Evolutionary conservation across 2,329 filamentous ascomycete species (phyloP), one percentile per base, ranked within the genome.

Genomic region (Cordyceps sp.): DNA sequence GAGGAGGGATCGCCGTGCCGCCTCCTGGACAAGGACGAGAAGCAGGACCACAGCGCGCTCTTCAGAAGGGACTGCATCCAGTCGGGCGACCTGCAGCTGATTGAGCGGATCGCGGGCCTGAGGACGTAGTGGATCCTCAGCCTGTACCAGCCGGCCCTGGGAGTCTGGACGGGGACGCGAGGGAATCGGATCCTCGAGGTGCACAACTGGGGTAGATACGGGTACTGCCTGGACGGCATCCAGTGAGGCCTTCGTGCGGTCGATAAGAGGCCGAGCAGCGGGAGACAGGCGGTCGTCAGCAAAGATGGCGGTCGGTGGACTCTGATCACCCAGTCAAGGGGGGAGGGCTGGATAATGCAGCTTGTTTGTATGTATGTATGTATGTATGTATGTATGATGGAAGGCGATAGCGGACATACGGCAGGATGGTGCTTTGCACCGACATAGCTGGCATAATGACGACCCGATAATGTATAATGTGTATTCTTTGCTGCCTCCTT

Each of bases 1-100:
- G 78, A 84, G 54, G 29, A 35, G 9, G 33, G 29, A 12, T 3
- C 13, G 14, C 26, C 29, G 5, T 19, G 12, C 16, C 13, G 16
- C 10, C 25, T 31, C 7, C 29, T 35, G n/a, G 25, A 29, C 10
- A 35, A 29, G 25, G 20, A 32, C 26, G 18, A 12, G 21, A 21
- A 12, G 16, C 4, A 9, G 4, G 29, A 35, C 9, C 18, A 10
- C 10, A 25, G 22, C 6, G 29, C 33, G 24, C 12, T 29, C 7
- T 31, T 35, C 25, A 31, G 17, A 26, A 14, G 12, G 5, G 32
- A 32, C 29, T 35, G 33, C 21, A 10, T 17, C 4, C 13, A 23
- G 13, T 19, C 29, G 20, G 30, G 29, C 8, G 16, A 35, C 6
- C 14, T 35, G 15, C 17, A 18, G 21, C 16, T 32, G 25, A 24